Evolutionary conservation across 2,329 filamentous ascomycete genomes (phyloP), one percentile per base, ranked within the genome.

Genomic region (Dryadomyces sulphureus): DNA sequence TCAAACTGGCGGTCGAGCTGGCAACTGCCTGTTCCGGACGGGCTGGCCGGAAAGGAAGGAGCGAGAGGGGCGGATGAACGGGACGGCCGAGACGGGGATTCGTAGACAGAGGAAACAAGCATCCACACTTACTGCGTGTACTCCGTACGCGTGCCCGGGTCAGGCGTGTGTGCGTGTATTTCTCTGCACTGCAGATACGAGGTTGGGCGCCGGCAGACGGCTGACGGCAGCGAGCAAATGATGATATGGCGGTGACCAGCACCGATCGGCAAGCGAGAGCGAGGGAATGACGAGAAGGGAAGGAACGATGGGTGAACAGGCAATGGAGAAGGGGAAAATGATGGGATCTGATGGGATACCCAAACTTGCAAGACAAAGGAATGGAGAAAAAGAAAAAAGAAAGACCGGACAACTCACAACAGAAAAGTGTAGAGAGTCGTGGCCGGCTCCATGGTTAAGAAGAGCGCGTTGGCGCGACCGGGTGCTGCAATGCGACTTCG

Each of bases 391-490:
- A 32, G 36, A 21, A 45, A 41, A 30, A 34, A 35, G 38, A 45
- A 46, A 38, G n/a, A 25, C 48, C 48, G 56, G 48, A 55, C 17
- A 47, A 77, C 76, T 75, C 66, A 81, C 77, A 81, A 62, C 63
- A 78, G 70, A 60, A 84, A 83, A 50, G 79, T 81, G 58, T 81
- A 72, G 54, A 84, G 74, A 49, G 79, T 79, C 20, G 78, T 81
- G 38, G 68, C 68, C 45, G 73, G 73, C 61, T 77, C 73, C 73
- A 77, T 76, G 58, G 45, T 45, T 38, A 43, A 46, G 45, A 48
- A 46, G 45, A 41, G 40, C 36, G 38, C 14, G 19, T 5, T 36
- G 34, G 14, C 3, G 11, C 3, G 11, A 32, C 27, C 27, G 27
- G 27, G 7, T 14, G 27, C 11, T 3, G 4, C 9, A 32, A 32